Evolutionary conservation across 2,329 filamentous ascomycete genomes (phyloP).

Genomic region (Hypoxylon sp.): DNA sequence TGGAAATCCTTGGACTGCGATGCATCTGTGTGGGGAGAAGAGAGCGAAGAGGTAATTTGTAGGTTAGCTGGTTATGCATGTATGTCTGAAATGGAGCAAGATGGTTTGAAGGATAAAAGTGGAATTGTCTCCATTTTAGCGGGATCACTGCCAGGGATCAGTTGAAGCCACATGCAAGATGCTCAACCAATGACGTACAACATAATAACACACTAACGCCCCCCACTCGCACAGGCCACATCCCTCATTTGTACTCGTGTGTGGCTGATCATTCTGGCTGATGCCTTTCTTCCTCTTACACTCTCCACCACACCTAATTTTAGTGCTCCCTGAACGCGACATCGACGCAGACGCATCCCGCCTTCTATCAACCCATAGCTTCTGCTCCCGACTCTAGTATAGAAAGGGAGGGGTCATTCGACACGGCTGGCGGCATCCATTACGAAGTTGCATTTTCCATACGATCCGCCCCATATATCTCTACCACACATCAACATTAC

Average conservation of each 20-base stretch:
- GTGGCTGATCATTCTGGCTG: slow-evolving; percentile 33
- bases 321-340: slow-evolving; percentile 38
- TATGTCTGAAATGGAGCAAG: not conserved
- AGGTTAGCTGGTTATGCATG: no score
- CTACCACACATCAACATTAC: slow-evolving; percentile 25
- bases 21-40: no score
- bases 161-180: slow-evolving; percentile 34
- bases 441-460: slow-evolving; percentile 35
- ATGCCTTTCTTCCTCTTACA: slow-evolving; percentile 22
- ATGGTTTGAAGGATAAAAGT: slow-evolving; percentile 4
- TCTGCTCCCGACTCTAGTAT: slow-evolving; percentile 21
- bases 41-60: no score
- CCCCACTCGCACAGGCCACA: slow-evolving; percentile 35
- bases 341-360: slow-evolving; percentile 35
- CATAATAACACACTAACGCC: slow-evolving; percentile 15
- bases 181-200: slow-evolving; percentile 26
- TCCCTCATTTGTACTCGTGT: slow-evolving; percentile 20
- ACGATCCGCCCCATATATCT: slow-evolving; percentile 30
- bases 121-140: slow-evolving; percentile 26
- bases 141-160: slow-evolving; percentile 26
- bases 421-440: slow-evolving; percentile 35
- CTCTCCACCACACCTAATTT: slow-evolving; percentile 33
- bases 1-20: no score
- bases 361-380: slow-evolving; percentile 9
- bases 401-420: slow-evolving; percentile 37